Base-by-base conservation (phyloP, 805 yeast species). In the Kluyveromyces wickerhamii region DNA sequence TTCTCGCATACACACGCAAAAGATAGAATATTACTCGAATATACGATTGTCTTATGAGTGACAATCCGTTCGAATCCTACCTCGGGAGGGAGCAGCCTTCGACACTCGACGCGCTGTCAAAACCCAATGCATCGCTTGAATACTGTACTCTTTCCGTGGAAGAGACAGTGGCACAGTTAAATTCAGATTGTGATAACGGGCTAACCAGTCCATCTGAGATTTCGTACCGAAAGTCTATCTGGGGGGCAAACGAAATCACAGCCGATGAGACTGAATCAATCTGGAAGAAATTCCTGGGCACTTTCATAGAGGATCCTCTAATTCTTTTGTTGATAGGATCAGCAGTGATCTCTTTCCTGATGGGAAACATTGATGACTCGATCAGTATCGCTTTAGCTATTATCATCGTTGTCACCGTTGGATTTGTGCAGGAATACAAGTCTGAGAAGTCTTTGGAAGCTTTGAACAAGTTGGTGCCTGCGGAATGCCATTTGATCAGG, bases 331-430 rank as follows among this genome's bases (percentile, higher is more conserved):
- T 92, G 49, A 83, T 88, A 26, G 96, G 92, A 0, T 86, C 96
- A 1, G 96, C 98, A 0, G 72, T 71, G 2, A 69, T 92, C 22
- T 79, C 94, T 42, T 83, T 89, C 46, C 59, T 84, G 48, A 85
- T 92, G 94, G 95, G 96, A n/a, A 92, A 92, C 60, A 75, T 77
- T 21, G 96, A 92, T 55, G 99, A 92, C 58, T 95, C 97, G 2
- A 65, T 92, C n/a, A 79, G 92, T 45, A 92, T 92, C 47, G 79
- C 96, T 0, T 66, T 88, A 43, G 98, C 98, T 3, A 85, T 92
- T 32, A 49, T 84, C 28, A 88, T 92, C 46, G 99, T 92, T 21
- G 96, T 92, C 9, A 75, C 92, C 1, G 99, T 92, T 23, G 99
- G 99, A 0, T 92, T 92, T 62, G 88, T 92, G 21, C 99, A 92